Evolutionary conservation across 129 eudicot species (phyloP), one percentile per base, ranked within the genome.

Genomic region (Escallonia rubra): DNA sequence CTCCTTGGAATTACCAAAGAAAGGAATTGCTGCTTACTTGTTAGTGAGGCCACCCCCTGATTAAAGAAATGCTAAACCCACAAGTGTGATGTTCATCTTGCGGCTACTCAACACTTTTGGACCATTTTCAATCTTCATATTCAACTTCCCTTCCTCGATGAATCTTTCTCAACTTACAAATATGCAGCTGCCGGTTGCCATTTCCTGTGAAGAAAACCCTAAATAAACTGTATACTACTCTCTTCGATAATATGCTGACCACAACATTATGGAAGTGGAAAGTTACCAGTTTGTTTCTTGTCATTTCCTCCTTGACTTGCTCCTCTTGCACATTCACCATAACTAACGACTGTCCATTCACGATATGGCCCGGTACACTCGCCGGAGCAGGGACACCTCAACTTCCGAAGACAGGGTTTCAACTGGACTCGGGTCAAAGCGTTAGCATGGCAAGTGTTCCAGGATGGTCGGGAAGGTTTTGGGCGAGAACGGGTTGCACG

Each of bases 281-380:
- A 13, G 60, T 78, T 13, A 40, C 63, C 12, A 6, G 61, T 55
- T 59, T 69, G 12, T 14, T 71, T 42, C 70, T 64, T 7, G 10
- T 66, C 11, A 13, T 76, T 14, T 23, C 61, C 8, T 72, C 66
- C 41, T 71, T 72, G 23, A 53, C 67, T 0, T 45, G 56, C 68
- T 78, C 78, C n/a, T 75, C 87, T 44, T 51, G 76, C 76, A 64
- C 83, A 4, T 92, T 92, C 63, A 87, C 84, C 61, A 60, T 93
- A 54, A 73, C 78, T 8, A 89, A 93, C 78, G 84, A 85, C 72
- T 93, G 98, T 65, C 92, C 96, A 1, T 86, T 68, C 72, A 89
- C 98, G 2, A 93, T 93, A 80, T 93, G 96, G 96, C 98, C 98
- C 0, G 96, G 91, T 4, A 86, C 95, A 4, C 82, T 93, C 55